A percentile compares a stretch with the other conserved stretches of the same genome.
These are phyloP conservation scores for Penicillium soppii DNA, from an alignment of 495 filamentous ascomycete genomes.

Conservation along the genomic window DNA sequence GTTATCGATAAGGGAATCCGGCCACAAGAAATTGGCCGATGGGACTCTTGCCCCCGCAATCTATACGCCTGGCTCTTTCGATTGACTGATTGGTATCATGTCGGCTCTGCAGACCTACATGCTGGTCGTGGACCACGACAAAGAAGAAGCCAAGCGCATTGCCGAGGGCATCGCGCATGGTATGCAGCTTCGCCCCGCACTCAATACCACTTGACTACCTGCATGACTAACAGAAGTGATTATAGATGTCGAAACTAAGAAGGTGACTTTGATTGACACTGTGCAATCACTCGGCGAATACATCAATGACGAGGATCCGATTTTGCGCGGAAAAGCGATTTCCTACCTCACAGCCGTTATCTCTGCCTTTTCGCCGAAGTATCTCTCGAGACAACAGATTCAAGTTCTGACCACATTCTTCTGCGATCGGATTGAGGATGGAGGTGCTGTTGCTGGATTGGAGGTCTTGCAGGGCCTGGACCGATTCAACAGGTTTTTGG, in stretches of 20 bases:
- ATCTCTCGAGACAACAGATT: slow-evolving; percentile 66
- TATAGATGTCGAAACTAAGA: slow-evolving; percentile 60
- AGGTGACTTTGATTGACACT: slow-evolving; percentile 63
- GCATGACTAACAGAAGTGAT: slow-evolving; percentile 13
- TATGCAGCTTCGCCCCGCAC: slow-evolving; percentile 31
- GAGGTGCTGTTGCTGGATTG: slow-evolving; percentile 50
- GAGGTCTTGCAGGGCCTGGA: slow-evolving; percentile 46
- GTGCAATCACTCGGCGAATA: slow-evolving; percentile 69
- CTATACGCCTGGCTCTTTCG: slow-evolving; percentile 8
- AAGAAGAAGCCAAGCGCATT: slow-evolving; percentile 57
- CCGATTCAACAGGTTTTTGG: slow-evolving; percentile 50
- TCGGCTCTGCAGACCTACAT: slow-evolving; percentile 65
- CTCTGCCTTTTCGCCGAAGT: slow-evolving; percentile 52
- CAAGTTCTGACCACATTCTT: slow-evolving; percentile 59
- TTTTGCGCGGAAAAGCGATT: slow-evolving; percentile 63
- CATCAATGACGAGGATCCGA: slow-evolving; percentile 67
- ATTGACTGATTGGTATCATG: slow-evolving; percentile 42
- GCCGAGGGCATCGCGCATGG: slow-evolving; percentile 59
- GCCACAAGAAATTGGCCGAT: slow-evolving; percentile 23
- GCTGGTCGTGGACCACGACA: slow-evolving; percentile 62
- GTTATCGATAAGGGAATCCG: slow-evolving; percentile 26
- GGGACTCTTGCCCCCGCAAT: slow-evolving; percentile 12
- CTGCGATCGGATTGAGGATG: slow-evolving; percentile 63
- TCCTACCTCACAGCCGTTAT: slow-evolving; percentile 68
- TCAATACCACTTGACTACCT: slow-evolving; percentile 5